Evolutionary conservation across 2,329 filamentous ascomycete species (phyloP).

Genomic region (Fusarium udum): DNA sequence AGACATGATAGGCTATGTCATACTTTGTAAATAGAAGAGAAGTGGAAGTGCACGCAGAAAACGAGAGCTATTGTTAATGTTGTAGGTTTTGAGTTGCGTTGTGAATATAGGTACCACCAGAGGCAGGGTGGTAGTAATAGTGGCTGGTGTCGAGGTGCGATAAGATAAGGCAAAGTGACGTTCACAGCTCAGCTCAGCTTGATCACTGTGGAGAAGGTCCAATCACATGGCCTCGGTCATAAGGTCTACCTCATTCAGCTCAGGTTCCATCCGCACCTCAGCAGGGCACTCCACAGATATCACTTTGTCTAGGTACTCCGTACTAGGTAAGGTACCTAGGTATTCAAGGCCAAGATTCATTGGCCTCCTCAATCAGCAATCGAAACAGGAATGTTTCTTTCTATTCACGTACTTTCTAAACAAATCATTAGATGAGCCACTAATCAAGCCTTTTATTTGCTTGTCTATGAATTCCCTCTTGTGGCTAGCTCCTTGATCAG

Average conservation of each 20-base stretch:
- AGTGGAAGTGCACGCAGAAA: neutral
- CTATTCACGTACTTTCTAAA: neutral
- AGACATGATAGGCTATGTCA: constrained; percentile 49
- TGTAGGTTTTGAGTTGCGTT: constrained; percentile 5
- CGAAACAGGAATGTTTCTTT: neutral
- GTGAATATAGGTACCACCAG: neutral
- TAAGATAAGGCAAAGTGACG: constrained; percentile 22
- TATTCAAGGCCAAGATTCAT: neutral
- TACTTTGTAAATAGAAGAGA: constrained; percentile 5
- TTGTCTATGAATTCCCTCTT: neutral
- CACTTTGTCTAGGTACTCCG: neutral
- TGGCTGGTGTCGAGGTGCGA: neutral
- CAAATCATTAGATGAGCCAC: neutral
- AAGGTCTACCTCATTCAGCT: neutral
- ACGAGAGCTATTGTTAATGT: neutral
- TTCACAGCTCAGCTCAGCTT: neutral
- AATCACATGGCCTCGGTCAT: neutral
- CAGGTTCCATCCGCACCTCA: neutral
- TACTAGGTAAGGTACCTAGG: too few species aligned
- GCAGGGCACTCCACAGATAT: neutral
- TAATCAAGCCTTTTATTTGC: neutral
- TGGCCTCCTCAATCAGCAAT: neutral
- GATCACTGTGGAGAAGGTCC: neutral
- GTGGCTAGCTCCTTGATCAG: neutral
- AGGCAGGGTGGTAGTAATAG: neutral